Evolutionary conservation across 306 rosid genomes (phyloP), one percentile per base, ranked within the genome.

Genomic region (Lathyrus tuberosus): DNA sequence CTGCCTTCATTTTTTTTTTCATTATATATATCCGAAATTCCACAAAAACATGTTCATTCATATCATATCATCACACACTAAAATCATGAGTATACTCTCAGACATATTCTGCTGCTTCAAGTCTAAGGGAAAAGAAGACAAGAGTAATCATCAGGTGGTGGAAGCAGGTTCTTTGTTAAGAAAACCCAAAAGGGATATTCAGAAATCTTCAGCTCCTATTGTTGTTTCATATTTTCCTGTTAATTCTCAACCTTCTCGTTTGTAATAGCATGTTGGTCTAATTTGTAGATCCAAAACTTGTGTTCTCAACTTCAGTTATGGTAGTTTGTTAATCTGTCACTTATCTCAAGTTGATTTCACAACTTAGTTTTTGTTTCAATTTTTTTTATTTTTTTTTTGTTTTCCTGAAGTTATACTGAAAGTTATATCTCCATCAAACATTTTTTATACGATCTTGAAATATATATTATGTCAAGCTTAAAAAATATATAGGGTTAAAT

Each of bases 191-290:
- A 11, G 5, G 33, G 71, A 56, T 22, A 53, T 62, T 10, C 20
- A 69, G 3, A 46, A 26, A 74, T 70, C 77, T 15, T 5, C 79
- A 18, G 72, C 80, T 74, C 80, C 83, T 9, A 74, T 82, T 60
- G 78, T 82, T 26, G 80, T 26, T 59, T 70, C 85, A 1, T 52
- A 78, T 62, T 82, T 82, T 26, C 83, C 85, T n/a, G 64, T 74
- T 65, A 78, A 78, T 14, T 82, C 83, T 28, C 80, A 70, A 0
- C 83, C 80, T 41, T 82, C 85, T 52, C 80, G 65, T 7, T 77
- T 81, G n/a, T n/a, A n/a, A n/a, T n/a, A n/a, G n/a, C n/a, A n/a
- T n/a, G n/a, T n/a, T n/a, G n/a, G n/a, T n/a, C n/a, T n/a, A n/a
- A n/a, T n/a, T n/a, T n/a, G 76, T 77, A 77, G n/a, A n/a, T n/a